Percentiles rank a stretch among this genome's conserved stretches.
Conservation (phyloP, 768 basidiomycete genomes). For the Nidula microcarpa region DNA sequence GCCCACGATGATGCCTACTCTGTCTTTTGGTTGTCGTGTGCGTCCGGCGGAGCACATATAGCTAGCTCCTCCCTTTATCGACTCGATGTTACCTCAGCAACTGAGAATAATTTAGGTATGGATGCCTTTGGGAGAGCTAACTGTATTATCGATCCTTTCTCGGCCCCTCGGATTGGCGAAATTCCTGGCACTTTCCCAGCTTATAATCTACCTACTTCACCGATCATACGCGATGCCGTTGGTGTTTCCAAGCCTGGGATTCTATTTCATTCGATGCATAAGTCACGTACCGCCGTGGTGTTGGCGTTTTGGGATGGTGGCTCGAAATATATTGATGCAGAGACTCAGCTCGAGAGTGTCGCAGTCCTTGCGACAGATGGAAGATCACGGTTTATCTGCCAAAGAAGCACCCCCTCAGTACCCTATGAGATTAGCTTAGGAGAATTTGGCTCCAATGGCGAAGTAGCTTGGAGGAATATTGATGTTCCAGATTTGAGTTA, state of each 20-base stretch:
- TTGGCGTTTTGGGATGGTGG: constrained; percentile 40
- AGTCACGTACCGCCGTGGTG: constrained; percentile 49
- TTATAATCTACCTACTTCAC: constrained; percentile 36
- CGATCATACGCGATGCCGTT: constrained; percentile 17
- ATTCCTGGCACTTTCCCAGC: constrained; percentile 68
- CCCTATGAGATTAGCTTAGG: constrained; percentile 52
- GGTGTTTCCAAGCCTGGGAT: constrained; percentile 17
- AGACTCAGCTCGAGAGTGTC: constrained; percentile 45
- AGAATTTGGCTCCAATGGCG: constrained; percentile 18
- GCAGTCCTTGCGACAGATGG: constrained; percentile 49
- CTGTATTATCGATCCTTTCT: constrained; percentile 38
- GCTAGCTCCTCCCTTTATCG: constrained; percentile 50
- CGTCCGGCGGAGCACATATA: constrained; percentile 56
- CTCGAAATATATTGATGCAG: constrained; percentile 18
- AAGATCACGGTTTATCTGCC: constrained; percentile 36
- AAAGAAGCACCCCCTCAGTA: constrained; percentile 42
- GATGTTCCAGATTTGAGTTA: constrained; percentile 36
- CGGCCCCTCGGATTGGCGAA: constrained; percentile 27
- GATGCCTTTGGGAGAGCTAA: constrained; percentile 2
- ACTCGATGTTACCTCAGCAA: constrained; percentile 27
- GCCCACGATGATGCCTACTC: constrained; percentile 12
- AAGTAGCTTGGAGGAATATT: constrained; percentile 34
- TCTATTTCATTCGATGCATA: constrained; percentile 49
- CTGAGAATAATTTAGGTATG: background rate
- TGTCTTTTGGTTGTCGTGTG: constrained; percentile 54